These are phyloP conservation scores for Mycosphaerelloides madeirae DNA, from an alignment of 2,329 filamentous ascomycete genomes.

Conservation along the genomic window DNA sequence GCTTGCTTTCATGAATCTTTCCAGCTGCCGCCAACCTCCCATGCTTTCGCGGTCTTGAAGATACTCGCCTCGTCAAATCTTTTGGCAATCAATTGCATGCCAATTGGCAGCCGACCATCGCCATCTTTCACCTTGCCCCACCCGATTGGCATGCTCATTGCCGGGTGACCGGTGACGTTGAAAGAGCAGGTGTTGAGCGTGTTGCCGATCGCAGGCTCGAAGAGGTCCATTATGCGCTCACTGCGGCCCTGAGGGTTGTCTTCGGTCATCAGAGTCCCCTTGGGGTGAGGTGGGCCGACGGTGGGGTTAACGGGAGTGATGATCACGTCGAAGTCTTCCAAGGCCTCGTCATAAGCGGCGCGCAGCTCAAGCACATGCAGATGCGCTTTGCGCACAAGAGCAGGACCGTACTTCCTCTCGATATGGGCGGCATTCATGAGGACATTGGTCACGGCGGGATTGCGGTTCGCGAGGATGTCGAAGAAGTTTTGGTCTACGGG, in stretches of 20 bases:
- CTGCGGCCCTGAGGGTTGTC: conserved; percentile 28
- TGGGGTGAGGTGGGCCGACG: conserved; percentile 41
- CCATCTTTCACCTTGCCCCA: conserved; percentile 26
- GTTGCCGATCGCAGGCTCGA: conserved; percentile 42
- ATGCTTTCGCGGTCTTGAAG: conserved; percentile 33
- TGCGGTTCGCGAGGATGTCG: conserved; percentile 40
- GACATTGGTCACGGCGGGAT: conserved; percentile 45
- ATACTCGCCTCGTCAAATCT: conserved; percentile 33
- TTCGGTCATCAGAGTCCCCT: conserved; percentile 15
- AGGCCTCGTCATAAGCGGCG: conserved; percentile 44
- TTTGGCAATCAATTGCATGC: conserved; percentile 36
- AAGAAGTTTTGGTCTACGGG: conserved; percentile 39
- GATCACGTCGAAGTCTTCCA: conserved; percentile 45
- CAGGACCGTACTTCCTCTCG: conserved; percentile 27
- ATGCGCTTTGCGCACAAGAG: conserved; percentile 43
- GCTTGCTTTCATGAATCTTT: too few species aligned
- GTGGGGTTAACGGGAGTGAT: conserved; percentile 46
- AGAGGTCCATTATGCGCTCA: conserved; percentile 35
- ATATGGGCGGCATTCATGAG: conserved; percentile 38
- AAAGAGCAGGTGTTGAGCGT: conserved; percentile 45
- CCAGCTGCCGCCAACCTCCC: conserved; percentile 32
- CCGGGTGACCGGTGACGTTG: conserved; percentile 50
- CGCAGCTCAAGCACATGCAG: conserved; percentile 45
- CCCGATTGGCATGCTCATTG: conserved; percentile 44
- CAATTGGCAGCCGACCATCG: conserved; percentile 31